Evolutionary conservation across 345 rosid species (phyloP), one percentile per base, ranked within the genome.

Genomic region (Erucastrum elatum): DNA sequence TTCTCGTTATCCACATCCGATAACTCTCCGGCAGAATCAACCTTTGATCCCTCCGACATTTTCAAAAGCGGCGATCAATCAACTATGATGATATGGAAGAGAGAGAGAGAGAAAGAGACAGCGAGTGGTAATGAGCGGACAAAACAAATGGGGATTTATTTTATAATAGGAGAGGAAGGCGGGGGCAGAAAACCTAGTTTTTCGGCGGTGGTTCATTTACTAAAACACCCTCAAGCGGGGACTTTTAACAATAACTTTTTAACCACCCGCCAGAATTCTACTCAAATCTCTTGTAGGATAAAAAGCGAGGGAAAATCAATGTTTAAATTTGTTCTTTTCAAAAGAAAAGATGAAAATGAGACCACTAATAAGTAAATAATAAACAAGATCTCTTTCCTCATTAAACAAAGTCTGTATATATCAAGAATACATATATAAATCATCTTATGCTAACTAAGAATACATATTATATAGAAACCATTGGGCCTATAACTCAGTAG

Each of bases 131-230:
- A 25, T 58, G 35, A 51, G 74, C 74, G 49, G 63, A 75, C 33
- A 56, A 74, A 63, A 80, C 44, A 64, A 80, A 80, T 66, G 37
- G 71, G 27, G 68, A 56, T 15, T 31, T 55, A 0, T 46, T 51
- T 81, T 86, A 81, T 87, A 81, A 81, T 68, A 26, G 44, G 2
- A 62, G 71, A 63, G 46, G 34, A 64, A 65, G 68, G 73, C 76
- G 80, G 80, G 79, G 80, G 66, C 76, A 69, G 80, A 81, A 86
- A 87, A 87, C 90, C 90, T 84, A 86, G 72, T 29, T 64, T 26
- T 58, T 66, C 75, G 70, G 70, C 1, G 27, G 0, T 0, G 0
- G 0, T 0, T 53, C 72, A 81, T 73, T 84, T 62, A 84, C 89
- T 0, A 2, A 1, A 26, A 3, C 76, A 53, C 12, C 87, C 84